These are phyloP conservation scores for Edaphochlamys debaryana DNA, from an alignment of 139 green algal genomes.

Conservation along the genomic window DNA sequence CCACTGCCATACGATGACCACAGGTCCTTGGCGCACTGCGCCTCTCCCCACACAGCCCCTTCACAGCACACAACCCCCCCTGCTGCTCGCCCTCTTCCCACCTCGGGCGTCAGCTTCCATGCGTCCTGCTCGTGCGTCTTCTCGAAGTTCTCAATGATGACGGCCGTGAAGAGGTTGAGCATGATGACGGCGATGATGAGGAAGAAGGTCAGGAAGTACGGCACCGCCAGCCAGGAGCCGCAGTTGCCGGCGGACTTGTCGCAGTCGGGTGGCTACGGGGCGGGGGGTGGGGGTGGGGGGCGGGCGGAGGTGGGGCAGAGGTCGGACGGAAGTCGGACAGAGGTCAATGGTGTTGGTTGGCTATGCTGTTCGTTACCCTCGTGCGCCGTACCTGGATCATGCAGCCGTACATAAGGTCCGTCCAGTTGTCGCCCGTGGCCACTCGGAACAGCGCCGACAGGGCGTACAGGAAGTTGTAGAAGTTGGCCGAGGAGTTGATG, in stretches of 20 bases:
- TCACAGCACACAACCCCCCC: too few species aligned
- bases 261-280: conserved; percentile 53
- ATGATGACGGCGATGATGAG: conserved; percentile 75
- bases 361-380: too few species aligned
- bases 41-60: too few species aligned
- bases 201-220: conserved; percentile 78
- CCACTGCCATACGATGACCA: too few species aligned
- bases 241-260: conserved; percentile 47
- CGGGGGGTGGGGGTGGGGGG: background rate
- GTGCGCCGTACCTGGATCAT: conserved; percentile 51
- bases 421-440: conserved; percentile 82
- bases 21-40: too few species aligned
- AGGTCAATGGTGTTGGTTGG: too few species aligned
- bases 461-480: conserved; percentile 68
- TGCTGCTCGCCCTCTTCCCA: background rate
- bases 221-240: conserved; percentile 53
- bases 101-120: conserved; percentile 49
- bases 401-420: conserved; percentile 65
- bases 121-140: conserved; percentile 69
- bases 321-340: too few species aligned
- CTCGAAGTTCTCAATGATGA: conserved; percentile 82
- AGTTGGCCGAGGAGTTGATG: conserved; percentile 78
- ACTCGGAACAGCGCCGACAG: conserved; percentile 65
- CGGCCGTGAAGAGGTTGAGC: conserved; percentile 75
- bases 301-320: too few species aligned